Conservation (phyloP, 768 basidiomycete genomes). For the Auricularia heimuer region DNA sequence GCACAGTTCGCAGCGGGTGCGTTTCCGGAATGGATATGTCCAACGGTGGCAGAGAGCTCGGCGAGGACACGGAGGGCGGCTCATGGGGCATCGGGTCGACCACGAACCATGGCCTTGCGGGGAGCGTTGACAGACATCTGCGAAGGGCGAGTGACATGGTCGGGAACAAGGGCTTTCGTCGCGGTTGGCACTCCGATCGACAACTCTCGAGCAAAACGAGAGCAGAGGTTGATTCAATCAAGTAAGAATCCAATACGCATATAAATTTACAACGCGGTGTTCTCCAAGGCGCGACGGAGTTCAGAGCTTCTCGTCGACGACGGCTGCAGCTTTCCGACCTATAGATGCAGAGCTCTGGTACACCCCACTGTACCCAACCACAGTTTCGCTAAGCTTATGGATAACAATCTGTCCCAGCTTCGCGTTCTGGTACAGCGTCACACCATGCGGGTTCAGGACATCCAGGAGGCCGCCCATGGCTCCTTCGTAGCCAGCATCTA, state of each 20-base stretch:
- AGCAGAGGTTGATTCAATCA: too few species aligned
- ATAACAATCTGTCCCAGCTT: constrained; percentile 11
- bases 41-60: not conserved
- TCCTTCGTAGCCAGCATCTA: constrained; percentile 12
- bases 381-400: constrained; percentile 9
- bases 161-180: not conserved
- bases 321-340: not conserved
- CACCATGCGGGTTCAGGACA: constrained; percentile 12
- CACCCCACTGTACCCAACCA: not conserved
- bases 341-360: not conserved
- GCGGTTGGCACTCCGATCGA: too few species aligned
- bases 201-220: too few species aligned
- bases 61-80: not conserved
- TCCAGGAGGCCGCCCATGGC: constrained; percentile 11
- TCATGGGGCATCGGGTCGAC: not conserved
- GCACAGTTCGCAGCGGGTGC: not conserved
- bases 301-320: too few species aligned
- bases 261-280: too few species aligned
- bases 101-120: not conserved
- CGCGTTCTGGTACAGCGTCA: constrained; percentile 9
- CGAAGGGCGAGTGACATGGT: not conserved
- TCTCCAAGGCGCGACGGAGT: too few species aligned
- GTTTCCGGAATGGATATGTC: not conserved
- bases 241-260: too few species aligned
- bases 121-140: not conserved